These are phyloP conservation scores for Kappamyces sp. DNA, from an alignment of 192 early-diverging fungal species.

Conservation along the genomic window DNA sequence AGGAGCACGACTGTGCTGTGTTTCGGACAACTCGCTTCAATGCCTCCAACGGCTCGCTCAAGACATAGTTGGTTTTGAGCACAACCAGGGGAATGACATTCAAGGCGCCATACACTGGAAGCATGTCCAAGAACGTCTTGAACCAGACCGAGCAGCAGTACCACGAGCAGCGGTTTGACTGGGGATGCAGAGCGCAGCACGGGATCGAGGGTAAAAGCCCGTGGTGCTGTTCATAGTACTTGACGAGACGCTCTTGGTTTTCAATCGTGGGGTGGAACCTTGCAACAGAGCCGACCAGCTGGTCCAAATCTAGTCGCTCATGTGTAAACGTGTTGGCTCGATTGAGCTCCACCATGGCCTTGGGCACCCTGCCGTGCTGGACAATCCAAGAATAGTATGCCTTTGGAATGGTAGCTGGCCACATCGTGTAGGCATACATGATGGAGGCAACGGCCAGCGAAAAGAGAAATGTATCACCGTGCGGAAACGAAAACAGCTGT, in stretches of 20 bases:
- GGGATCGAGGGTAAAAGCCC: conserved; percentile 40
- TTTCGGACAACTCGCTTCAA: conserved; percentile 39
- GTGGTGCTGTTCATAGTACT: conserved; percentile 8
- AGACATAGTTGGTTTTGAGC: conserved; percentile 49
- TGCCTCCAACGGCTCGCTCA: conserved; percentile 47
- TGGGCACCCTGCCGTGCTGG: conserved; percentile 55
- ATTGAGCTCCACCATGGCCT: conserved; percentile 51
- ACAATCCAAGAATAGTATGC: conserved; percentile 36
- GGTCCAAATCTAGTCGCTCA: conserved; percentile 5
- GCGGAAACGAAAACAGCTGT: conserved; percentile 29
- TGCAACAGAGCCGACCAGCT: neutral
- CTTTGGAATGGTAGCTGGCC: conserved; percentile 41
- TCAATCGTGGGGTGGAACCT: neutral
- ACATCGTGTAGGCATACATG: conserved; percentile 43
- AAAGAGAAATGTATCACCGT: conserved; percentile 45
- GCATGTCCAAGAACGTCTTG: conserved; percentile 37
- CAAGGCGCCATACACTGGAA: conserved; percentile 63
- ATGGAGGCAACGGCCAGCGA: conserved; percentile 32
- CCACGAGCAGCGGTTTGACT: conserved; percentile 11
- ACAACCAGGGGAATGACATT: conserved; percentile 69
- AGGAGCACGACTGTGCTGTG: conserved; percentile 57
- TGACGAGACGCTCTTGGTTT: neutral
- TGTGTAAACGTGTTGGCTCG: conserved; percentile 31
- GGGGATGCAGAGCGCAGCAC: conserved; percentile 44
- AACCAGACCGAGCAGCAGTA: conserved; percentile 21